Percentiles rank a stretch among this genome's conserved stretches.
Conservation (phyloP, 1,284 basidiomycete species). For the Phellinidium pouzarii region DNA sequence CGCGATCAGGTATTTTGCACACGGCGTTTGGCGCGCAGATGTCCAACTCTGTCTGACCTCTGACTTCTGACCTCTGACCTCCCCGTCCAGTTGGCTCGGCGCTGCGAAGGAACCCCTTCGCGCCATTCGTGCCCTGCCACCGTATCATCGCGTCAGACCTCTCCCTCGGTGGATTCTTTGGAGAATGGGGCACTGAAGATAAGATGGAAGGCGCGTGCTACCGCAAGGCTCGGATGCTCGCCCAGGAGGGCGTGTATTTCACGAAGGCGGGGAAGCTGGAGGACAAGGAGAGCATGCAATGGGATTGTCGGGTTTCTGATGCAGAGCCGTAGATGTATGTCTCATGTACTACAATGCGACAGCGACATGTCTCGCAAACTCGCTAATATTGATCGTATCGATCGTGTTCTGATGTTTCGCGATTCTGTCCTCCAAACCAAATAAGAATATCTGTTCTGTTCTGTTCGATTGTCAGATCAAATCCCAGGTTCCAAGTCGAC, state of each 20-base stretch:
- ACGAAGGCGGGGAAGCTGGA: conserved; percentile 35
- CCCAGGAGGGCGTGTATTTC: conserved; percentile 44
- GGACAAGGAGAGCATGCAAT: conserved; percentile 13
- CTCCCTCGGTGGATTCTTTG: conserved; percentile 54
- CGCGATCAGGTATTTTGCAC: conserved; percentile 43
- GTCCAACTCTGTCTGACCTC: no score
- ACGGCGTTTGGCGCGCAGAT: background rate
- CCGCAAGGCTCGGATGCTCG: conserved; percentile 41
- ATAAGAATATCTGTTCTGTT: no score
- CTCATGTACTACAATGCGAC: no score
- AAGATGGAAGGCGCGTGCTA: conserved; percentile 27
- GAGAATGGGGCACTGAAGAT: conserved; percentile 47
- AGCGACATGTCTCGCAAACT: no score
- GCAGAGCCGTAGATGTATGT: no score
- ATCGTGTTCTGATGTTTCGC: no score
- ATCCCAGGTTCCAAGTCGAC: background rate
- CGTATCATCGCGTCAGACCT: conserved; percentile 54
- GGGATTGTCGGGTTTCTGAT: no score
- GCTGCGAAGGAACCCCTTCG: conserved; percentile 55
- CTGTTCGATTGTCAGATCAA: no score
- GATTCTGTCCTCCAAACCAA: no score
- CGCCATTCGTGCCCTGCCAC: conserved; percentile 59
- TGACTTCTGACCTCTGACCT: no score
- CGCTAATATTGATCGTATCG: no score
- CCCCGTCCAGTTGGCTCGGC: conserved; percentile 46